Conservation (phyloP, 176 grass and related monocot genomes). For the Thinopyrum elongatum region DNA sequence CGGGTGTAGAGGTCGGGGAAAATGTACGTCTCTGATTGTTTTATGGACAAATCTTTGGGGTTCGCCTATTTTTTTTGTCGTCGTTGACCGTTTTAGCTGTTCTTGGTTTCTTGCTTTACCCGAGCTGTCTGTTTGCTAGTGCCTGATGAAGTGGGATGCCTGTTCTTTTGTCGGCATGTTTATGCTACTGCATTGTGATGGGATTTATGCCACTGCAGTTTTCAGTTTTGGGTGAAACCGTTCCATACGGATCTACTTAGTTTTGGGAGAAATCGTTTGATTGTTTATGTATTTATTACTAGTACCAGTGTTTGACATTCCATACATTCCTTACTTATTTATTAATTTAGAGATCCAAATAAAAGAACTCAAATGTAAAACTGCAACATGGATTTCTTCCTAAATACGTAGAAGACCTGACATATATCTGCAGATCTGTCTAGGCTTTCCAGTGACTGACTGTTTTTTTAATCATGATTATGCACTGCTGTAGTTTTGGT, state of each 20-base stretch:
- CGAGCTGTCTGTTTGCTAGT: background rate
- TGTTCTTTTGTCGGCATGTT: background rate
- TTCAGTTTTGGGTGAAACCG: background rate
- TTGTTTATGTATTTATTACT: background rate
- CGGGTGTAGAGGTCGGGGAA: background rate
- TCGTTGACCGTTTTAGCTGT: background rate
- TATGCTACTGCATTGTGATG: background rate
- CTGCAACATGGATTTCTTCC: background rate
- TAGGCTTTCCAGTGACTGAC: background rate
- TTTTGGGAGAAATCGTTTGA: background rate
- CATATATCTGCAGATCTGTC: background rate
- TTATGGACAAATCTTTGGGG: background rate
- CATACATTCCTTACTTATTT: constrained; percentile 11
- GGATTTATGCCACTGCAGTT: background rate
- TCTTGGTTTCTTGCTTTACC: background rate
- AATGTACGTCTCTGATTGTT: background rate
- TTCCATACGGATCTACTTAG: background rate
- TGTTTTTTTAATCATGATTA: background rate
- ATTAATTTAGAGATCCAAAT: background rate
- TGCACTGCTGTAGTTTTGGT: constrained; percentile 26
- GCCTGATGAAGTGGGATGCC: background rate
- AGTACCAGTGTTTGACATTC: background rate
- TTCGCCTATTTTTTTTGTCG: background rate
- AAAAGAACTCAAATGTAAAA: background rate
- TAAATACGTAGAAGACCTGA: constrained; percentile 12